phyloP scores from a whole-genome alignment of 2,329 filamentous ascomycete species.

The Aspergillus sergii region DNA sequence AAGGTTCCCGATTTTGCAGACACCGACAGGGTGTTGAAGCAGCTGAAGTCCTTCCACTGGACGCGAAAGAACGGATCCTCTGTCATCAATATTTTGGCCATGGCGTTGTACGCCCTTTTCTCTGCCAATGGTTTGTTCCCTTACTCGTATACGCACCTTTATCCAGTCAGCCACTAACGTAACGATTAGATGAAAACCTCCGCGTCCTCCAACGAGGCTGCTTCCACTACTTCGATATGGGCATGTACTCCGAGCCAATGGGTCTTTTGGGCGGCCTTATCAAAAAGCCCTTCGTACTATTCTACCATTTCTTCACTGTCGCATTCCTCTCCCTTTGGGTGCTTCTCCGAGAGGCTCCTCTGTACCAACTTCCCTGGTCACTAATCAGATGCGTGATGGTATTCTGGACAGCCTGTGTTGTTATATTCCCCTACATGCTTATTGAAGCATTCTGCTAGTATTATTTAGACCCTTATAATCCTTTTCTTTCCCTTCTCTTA shows the following conservation, averaged over 20 bases:
- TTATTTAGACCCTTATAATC: neutral
- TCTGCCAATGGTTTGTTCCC: slow-evolving; percentile 67
- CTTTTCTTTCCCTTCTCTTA: neutral
- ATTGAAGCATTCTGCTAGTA: slow-evolving; percentile 60
- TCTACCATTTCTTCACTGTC: slow-evolving; percentile 93
- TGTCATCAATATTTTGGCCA: slow-evolving; percentile 97
- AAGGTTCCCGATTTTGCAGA: slow-evolving; percentile 71
- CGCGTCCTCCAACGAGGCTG: slow-evolving; percentile 83
- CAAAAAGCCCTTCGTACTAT: slow-evolving; percentile 72
- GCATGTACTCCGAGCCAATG: slow-evolving; percentile 74
- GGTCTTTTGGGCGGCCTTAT: slow-evolving; percentile 82
- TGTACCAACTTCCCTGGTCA: slow-evolving; percentile 64
- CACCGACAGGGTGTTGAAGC: slow-evolving; percentile 64
- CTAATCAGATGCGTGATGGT: slow-evolving; percentile 68
- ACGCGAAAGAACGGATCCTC: slow-evolving; percentile 76
- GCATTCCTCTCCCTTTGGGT: slow-evolving; percentile 85
- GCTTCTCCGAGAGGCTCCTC: slow-evolving; percentile 54
- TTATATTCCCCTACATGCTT: slow-evolving; percentile 81
- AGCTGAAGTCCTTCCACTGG: slow-evolving; percentile 83
- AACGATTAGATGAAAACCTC: slow-evolving; percentile 63
- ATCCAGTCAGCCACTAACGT: slow-evolving; percentile 9
- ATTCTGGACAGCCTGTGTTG: slow-evolving; percentile 77
- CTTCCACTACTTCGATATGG: slow-evolving; percentile 85
- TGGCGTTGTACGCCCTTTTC: slow-evolving; percentile 89
- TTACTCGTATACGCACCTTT: neutral